Evolutionary conservation across 2,329 filamentous ascomycete genomes (phyloP), one percentile per base, ranked within the genome.

Genomic region (Fusarium falciforme): DNA sequence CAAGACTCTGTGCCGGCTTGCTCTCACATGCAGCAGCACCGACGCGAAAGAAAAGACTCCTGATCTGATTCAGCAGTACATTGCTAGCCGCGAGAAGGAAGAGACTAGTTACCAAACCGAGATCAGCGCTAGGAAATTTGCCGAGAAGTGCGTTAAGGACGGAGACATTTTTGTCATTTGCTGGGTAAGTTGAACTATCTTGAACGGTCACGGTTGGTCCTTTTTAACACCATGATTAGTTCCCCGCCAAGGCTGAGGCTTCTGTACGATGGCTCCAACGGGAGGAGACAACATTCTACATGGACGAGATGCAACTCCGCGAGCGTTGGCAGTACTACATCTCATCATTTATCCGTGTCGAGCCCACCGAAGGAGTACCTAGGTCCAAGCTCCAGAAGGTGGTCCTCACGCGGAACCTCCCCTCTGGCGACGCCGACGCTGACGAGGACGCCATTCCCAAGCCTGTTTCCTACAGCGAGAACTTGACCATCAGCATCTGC

Each of bases 251-350:
- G 73, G 88, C 88, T 68, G 90, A 93, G 79, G 91, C 93, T 36
- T 92, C 90, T 2, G 88, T 97, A 12, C 94, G 94, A 52, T 91
- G 90, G 88, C 83, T 93, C 59, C 89, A 91, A 76, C 87, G 89
- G 61, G 90, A 92, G 59, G 91, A 93, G 75, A 91, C 90, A 44
- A 93, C 97, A 0, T 94, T 98, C 81, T 95, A 96, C 77, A 92
- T 93, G 79, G 94, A 97, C 75, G 94, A 98, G 76, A 92, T 98
- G 86, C 93, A 96, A 79, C 90, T 92, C 60, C 92, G 92, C 66
- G 92, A 94, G 71, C 89, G 91, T 42, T 99, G 96, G 96, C 94
- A 96, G 77, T 97, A 97, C 84, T 99, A 99, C 81, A 94, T 98
- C 66, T 95, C 96, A 20, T 95, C 95, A 0, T 98, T 93, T 82